Evolutionary conservation across 192 early-diverging fungal genomes (phyloP), one percentile per base, ranked within the genome.

Genomic region (Pilaira anomala): DNA sequence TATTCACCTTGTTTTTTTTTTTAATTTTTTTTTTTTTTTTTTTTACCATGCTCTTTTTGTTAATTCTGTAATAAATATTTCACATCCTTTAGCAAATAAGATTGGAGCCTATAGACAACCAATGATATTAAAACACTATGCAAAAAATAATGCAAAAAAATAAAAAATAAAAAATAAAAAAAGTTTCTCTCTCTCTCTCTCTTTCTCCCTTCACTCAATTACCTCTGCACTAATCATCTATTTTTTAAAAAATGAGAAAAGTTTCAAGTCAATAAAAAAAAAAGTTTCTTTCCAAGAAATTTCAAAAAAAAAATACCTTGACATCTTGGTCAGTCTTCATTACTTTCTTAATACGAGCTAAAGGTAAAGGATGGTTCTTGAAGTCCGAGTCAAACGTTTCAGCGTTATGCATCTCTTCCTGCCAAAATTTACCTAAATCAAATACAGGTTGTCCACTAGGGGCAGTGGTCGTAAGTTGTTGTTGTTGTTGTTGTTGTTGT

Each of bases 321-420:
- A 93, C 94, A 71, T 98, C 93, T 39, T 94, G 90, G 66, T 98
- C 96, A 12, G 88, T 87, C 80, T 98, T 98, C 96, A 98, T 98
- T 36, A 98, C 93, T 70, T 96, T 96, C 69, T 98, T 98, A 68
- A 97, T 96, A 25, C 96, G 76, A 24, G 96, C 96, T 42, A 98
- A 73, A 21, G 96, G 96, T 56, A 98, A 66, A 55, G 86, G 81
- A 64, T 98, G 94, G 42, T 85, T 78, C 72, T 95, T 94, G 77
- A 94, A 98, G 75, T 98, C 96, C 19, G 88, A 84, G 52, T 76
- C 71, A 16, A 85, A 85, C 54, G 87, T 76, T 52, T 90, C 80
- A 21, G 87, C 81, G 46, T 79, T 76, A 9, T 67, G 63, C 69
- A 86, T 80, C 61, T 91, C 88, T 8, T 81, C 80, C 63, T 83